Conservation (phyloP, 805 yeast species). For the Metschnikowia vanudenii region DNA sequence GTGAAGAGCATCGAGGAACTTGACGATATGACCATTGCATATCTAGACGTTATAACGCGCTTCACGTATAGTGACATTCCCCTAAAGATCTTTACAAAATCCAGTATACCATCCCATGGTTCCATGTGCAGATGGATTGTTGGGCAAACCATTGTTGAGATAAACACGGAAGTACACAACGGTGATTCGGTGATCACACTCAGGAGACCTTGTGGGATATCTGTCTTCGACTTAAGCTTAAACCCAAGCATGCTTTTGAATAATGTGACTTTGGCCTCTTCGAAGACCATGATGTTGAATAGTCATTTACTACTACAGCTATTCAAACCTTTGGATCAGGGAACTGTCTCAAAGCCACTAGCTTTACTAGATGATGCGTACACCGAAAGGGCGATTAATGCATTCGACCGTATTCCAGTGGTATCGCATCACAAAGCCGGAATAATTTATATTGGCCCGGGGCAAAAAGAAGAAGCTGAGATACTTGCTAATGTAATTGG, state of each 20-base stretch:
- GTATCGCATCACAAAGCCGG: constrained; percentile 80
- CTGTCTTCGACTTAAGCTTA: constrained; percentile 44
- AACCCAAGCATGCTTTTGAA: constrained; percentile 27
- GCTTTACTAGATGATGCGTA: constrained; percentile 49
- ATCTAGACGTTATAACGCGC: constrained; percentile 64
- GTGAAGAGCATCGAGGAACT: constrained; percentile 24
- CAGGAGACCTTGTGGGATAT: constrained; percentile 67
- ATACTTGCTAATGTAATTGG: constrained; percentile 66
- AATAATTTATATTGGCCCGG: constrained; percentile 66
- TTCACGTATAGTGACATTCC: constrained; percentile 66
- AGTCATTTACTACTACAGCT: constrained; percentile 53
- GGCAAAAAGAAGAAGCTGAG: constrained; percentile 61
- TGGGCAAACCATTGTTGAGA: constrained; percentile 56
- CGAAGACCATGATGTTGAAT: constrained; percentile 24
- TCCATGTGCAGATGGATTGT: constrained; percentile 52
- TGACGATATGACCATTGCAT: constrained; percentile 59
- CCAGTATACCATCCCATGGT: constrained; percentile 3
- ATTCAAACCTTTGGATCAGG: constrained; percentile 41
- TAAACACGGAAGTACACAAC: constrained; percentile 49
- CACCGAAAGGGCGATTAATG: constrained; percentile 50
- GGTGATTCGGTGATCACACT: constrained; percentile 54
- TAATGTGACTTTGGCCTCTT: constrained; percentile 9
- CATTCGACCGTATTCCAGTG: constrained; percentile 73
- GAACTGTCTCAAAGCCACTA: constrained; percentile 40
- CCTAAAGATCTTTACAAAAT: constrained; percentile 38